Percentiles rank a stretch among this genome's conserved stretches.
These are phyloP conservation scores for Xylaria sp. DNA, from an alignment of 2,329 filamentous ascomycete genomes.

Conservation along the genomic window DNA sequence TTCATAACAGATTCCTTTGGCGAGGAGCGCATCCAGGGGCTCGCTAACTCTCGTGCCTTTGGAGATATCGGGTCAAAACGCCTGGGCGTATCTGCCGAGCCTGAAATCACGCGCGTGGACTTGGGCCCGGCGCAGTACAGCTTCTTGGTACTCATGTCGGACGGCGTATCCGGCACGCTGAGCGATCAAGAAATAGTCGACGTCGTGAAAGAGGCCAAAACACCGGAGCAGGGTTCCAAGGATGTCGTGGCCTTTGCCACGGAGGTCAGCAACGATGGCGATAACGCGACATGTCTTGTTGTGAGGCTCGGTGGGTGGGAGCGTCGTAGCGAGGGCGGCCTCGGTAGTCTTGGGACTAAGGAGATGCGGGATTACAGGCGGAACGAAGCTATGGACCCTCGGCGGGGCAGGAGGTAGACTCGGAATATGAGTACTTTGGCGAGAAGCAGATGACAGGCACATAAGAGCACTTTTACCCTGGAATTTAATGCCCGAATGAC, in stretches of 20 bases:
- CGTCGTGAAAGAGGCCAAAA: conserved; percentile 91
- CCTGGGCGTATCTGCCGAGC: conserved; percentile 93
- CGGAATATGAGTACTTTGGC: neutral
- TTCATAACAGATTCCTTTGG: conserved; percentile 97
- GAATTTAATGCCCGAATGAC: too few relatives aligned
- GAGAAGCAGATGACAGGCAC: neutral
- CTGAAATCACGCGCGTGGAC: conserved; percentile 84
- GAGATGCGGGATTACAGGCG: conserved; percentile 88
- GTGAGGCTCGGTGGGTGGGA: conserved; percentile 77
- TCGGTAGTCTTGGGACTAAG: conserved; percentile 90
- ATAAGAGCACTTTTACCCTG: too few relatives aligned
- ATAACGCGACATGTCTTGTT: conserved; percentile 76
- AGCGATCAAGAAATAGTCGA: conserved; percentile 96
- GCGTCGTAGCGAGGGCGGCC: conserved; percentile 80
- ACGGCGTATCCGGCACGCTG: conserved; percentile 88
- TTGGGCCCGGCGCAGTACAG: conserved; percentile 85
- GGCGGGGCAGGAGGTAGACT: conserved; percentile 64
- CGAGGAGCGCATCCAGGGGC: conserved; percentile 91
- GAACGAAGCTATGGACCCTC: conserved; percentile 83
- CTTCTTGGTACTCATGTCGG: conserved; percentile 88
- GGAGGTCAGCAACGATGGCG: conserved; percentile 76
- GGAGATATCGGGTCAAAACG: conserved; percentile 93
- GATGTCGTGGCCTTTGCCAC: conserved; percentile 88
- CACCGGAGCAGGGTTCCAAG: conserved; percentile 84
- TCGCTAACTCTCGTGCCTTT: conserved; percentile 94